Percentiles rank a stretch among this genome's conserved stretches.
Evolutionary conservation across 257 asterid genomes (phyloP).

Genomic region (Salvia miltiorrhiza): DNA sequence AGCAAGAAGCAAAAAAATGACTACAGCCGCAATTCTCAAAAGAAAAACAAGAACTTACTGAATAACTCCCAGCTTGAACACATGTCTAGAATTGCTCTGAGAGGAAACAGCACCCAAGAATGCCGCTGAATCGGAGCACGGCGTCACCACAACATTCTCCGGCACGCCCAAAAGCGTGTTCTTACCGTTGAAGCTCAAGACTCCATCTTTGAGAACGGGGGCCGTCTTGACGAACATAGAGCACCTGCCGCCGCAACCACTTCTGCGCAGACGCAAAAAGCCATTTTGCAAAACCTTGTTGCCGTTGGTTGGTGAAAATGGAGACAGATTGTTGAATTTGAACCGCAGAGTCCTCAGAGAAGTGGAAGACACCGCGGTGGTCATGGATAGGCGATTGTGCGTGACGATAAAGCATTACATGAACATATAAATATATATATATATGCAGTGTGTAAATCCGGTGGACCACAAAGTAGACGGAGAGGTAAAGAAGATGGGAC

Average conservation of each 20-base stretch:
- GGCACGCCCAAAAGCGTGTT: slow-evolving; percentile 38
- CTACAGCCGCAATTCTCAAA: neutral
- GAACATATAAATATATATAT: neutral
- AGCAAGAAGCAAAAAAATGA: neutral
- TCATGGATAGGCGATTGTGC: slow-evolving; percentile 16
- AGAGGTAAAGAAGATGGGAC: neutral
- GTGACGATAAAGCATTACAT: neutral
- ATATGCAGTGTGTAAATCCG: neutral
- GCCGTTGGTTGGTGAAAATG: slow-evolving; percentile 21
- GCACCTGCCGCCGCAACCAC: slow-evolving; percentile 3
- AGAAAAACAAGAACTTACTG: slow-evolving; percentile 22
- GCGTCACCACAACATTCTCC: slow-evolving; percentile 37
- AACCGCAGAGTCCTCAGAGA: slow-evolving; percentile 23
- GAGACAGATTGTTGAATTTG: slow-evolving; percentile 12
- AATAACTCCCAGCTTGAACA: slow-evolving; percentile 50
- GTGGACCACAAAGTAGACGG: neutral
- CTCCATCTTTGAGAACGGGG: slow-evolving; percentile 29
- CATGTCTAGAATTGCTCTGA: slow-evolving; percentile 37
- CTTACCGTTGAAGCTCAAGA: slow-evolving; percentile 28
- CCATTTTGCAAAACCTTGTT: slow-evolving; percentile 19
- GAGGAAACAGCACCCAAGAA: slow-evolving; percentile 35
- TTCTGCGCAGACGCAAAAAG: slow-evolving; percentile 14
- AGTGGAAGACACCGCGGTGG: slow-evolving; percentile 20
- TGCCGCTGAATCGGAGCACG: slow-evolving; percentile 37
- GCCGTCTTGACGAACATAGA: slow-evolving; percentile 33